Percentiles rank a stretch among this genome's conserved stretches.
Evolutionary conservation across 352 stramenopile species (phyloP).

Genomic region (Blastocystis sp.): DNA sequence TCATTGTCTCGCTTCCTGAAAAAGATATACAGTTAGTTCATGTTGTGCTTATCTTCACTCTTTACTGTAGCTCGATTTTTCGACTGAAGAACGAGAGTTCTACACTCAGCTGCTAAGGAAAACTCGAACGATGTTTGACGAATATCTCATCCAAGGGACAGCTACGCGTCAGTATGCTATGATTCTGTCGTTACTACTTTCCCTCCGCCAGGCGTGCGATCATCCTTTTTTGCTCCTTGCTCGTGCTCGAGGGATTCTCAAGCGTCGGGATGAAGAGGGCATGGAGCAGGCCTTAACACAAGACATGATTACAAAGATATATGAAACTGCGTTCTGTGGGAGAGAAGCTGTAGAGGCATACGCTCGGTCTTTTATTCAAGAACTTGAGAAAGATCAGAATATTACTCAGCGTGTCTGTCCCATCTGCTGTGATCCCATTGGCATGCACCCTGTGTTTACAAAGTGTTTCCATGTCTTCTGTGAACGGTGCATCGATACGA

Average conservation of each 20-base stretch:
- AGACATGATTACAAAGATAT: constrained; percentile 24
- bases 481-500: constrained; percentile 72
- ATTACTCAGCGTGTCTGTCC: neutral
- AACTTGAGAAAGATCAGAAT: neutral
- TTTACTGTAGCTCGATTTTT: constrained; percentile 72
- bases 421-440: neutral
- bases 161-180: constrained; percentile 76
- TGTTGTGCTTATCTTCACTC: neutral
- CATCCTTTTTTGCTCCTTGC: constrained; percentile 78
- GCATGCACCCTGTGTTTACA: constrained; percentile 72
- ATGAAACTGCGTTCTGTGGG: neutral
- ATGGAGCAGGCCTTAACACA: constrained; percentile 27
- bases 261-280: constrained; percentile 67
- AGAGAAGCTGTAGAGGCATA: neutral
- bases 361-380: neutral
- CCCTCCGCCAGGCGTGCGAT: constrained; percentile 80
- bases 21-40: constrained; percentile 65
- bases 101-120: constrained; percentile 78
- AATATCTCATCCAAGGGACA: constrained; percentile 74
- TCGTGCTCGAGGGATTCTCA: constrained; percentile 67
- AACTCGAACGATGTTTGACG: constrained; percentile 79
- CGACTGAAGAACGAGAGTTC: constrained; percentile 73
- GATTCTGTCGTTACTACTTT: constrained; percentile 79
- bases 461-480: constrained; percentile 79
- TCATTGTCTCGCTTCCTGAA: constrained; percentile 72